Conservation (phyloP, 2,329 filamentous ascomycete species). For the Helicocarpus griseus region DNA sequence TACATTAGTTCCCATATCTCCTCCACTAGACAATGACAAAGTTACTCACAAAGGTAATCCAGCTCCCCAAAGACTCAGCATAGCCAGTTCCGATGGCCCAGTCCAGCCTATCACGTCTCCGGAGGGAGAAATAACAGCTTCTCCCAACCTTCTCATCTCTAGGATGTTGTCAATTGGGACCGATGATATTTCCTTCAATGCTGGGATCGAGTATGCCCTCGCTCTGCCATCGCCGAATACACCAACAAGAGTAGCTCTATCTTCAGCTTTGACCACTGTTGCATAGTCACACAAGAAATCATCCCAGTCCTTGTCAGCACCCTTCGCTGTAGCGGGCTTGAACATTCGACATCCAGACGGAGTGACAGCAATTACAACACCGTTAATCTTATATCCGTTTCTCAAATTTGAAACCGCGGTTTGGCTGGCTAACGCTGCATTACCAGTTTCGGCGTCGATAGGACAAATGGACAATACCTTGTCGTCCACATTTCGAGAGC, state of each 20-base stretch:
- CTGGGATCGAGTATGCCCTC: slow-evolving; percentile 78
- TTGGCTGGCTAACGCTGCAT: slow-evolving; percentile 65
- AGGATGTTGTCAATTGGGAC: slow-evolving; percentile 55
- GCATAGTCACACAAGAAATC: slow-evolving; percentile 74
- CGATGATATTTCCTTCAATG: slow-evolving; percentile 70
- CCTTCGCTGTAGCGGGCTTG: slow-evolving; percentile 73
- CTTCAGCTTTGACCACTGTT: slow-evolving; percentile 62
- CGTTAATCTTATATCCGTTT: slow-evolving; percentile 65
- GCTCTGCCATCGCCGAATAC: slow-evolving; percentile 75
- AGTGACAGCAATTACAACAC: slow-evolving; percentile 70
- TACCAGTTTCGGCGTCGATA: slow-evolving; percentile 68
- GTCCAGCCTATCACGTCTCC: slow-evolving; percentile 84
- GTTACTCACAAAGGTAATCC: slow-evolving; percentile 52
- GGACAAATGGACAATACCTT: slow-evolving; percentile 66
- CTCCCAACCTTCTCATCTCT: slow-evolving; percentile 61
- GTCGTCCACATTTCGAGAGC: slow-evolving; percentile 57
- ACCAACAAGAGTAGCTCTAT: slow-evolving; percentile 69
- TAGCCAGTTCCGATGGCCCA: slow-evolving; percentile 72
- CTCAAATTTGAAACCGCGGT: slow-evolving; percentile 65
- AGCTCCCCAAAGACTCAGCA: slow-evolving; percentile 77
- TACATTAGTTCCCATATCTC: too few species aligned
- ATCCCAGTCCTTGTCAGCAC: slow-evolving; percentile 86
- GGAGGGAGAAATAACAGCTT: slow-evolving; percentile 61
- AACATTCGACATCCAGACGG: slow-evolving; percentile 72
- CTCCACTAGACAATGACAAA: neutral